phyloP scores from a whole-genome alignment of 352 stramenopile species.

The Phytophthora brassicae region DNA sequence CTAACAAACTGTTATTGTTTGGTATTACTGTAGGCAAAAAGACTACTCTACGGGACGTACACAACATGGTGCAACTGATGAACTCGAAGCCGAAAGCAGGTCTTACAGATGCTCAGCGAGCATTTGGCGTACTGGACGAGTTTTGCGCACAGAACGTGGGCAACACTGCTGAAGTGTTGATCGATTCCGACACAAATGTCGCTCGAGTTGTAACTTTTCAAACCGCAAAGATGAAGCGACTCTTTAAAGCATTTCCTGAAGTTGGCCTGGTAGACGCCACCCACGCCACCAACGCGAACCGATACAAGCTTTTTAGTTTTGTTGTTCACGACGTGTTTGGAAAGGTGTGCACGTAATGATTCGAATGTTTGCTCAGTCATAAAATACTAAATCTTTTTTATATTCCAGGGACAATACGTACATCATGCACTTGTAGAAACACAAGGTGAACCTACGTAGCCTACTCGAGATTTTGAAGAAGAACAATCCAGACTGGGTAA shows the following conservation, averaged over 20 bases:
- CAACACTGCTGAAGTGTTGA: background rate
- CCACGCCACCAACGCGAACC: slow-evolving; percentile 10
- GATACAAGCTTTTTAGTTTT: slow-evolving; percentile 17
- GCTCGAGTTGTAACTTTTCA: slow-evolving; percentile 9
- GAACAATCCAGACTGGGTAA: background rate
- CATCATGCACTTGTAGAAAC: slow-evolving; percentile 6
- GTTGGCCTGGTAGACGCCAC: slow-evolving; percentile 13
- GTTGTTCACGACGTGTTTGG: slow-evolving; percentile 16
- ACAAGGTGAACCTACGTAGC: background rate
- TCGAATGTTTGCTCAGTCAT: background rate
- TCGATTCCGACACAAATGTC: background rate
- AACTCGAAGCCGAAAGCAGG: background rate
- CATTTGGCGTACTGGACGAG: background rate
- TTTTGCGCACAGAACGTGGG: background rate
- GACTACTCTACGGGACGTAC: slow-evolving; percentile 6
- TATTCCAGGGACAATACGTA: slow-evolving; percentile 5
- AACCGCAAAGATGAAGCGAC: slow-evolving; percentile 5
- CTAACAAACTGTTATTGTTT: background rate
- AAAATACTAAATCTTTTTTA: background rate
- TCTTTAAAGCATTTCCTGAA: slow-evolving; percentile 15
- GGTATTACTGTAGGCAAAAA: background rate
- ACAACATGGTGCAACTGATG: slow-evolving; percentile 11
- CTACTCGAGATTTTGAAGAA: slow-evolving; percentile 2
- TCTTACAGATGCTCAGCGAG: background rate
- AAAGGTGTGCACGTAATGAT: slow-evolving; percentile 4